Conservation (phyloP, 2,329 filamentous ascomycete species). For the Biscogniauxia marginata region DNA sequence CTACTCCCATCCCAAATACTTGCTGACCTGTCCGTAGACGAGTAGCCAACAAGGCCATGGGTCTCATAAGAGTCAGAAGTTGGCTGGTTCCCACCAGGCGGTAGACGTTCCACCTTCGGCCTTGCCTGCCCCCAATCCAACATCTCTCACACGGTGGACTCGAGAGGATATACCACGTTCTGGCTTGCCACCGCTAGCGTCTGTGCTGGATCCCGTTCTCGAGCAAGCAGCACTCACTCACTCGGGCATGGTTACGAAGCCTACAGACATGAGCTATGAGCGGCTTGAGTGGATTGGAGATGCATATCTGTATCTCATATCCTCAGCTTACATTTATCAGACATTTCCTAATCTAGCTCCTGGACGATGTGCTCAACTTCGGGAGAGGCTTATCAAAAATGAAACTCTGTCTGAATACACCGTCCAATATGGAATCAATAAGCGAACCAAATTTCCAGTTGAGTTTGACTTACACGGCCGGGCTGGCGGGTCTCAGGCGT, state of each 20-base stretch:
- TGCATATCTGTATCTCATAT: constrained; percentile 76
- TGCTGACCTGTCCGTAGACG: constrained; percentile 7
- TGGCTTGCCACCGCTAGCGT: constrained; percentile 57
- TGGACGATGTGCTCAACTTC: constrained; percentile 71
- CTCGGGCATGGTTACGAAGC: constrained; percentile 42
- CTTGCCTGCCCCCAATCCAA: constrained; percentile 22
- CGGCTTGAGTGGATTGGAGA: constrained; percentile 87
- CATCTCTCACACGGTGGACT: constrained; percentile 47
- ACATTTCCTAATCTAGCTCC: constrained; percentile 65
- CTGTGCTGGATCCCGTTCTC: constrained; percentile 57
- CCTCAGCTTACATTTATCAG: constrained; percentile 71
- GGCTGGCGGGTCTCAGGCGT: constrained; percentile 39
- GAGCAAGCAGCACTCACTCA: constrained; percentile 68
- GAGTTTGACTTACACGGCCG: constrained; percentile 40
- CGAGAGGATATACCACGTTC: constrained; percentile 44
- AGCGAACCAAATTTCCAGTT: constrained; percentile 56
- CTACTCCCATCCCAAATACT: not conserved
- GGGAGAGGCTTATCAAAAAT: constrained; percentile 80
- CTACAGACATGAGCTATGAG: constrained; percentile 63
- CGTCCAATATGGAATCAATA: constrained; percentile 67
- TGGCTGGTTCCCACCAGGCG: constrained; percentile 9
- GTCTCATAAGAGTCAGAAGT: constrained; percentile 25
- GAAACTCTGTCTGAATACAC: constrained; percentile 71
- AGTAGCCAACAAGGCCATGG: not conserved
- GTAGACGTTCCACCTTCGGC: constrained; percentile 3